Evolutionary conservation across 75 land plant genomes (phyloP).

Genomic region (Cryptomeria japonica): DNA sequence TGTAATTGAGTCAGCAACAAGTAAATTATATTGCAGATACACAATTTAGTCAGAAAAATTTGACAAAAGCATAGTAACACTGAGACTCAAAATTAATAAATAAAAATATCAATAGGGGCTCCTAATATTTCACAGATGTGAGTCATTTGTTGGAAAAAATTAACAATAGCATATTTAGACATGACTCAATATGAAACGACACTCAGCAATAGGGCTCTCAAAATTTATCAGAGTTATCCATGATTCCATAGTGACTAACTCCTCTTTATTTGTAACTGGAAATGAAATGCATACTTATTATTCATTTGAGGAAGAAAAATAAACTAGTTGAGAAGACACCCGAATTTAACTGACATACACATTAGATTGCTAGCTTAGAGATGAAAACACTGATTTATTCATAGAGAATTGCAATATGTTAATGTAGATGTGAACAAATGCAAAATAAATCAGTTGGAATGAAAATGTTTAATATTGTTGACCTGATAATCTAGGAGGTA

Average conservation of each 20-base stretch:
- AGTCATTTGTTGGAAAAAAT: neutral
- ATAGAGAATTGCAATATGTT: neutral
- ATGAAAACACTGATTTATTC: neutral
- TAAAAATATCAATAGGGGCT: no score
- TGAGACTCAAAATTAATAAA: no score
- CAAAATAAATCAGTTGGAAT: neutral
- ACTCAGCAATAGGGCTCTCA: no score
- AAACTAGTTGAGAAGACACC: neutral
- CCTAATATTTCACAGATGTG: no score
- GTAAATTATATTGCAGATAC: no score
- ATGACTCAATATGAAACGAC: no score
- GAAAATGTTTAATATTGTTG: neutral
- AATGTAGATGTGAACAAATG: neutral
- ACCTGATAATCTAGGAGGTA: neutral
- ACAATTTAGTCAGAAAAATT: no score
- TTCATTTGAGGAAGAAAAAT: neutral
- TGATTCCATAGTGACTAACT: no score
- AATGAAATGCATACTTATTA: neutral
- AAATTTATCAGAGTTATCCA: no score
- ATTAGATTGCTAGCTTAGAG: neutral
- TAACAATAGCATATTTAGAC: no score
- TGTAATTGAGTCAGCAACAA: no score
- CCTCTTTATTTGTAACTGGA: neutral
- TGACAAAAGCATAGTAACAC: no score
- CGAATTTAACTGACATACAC: neutral